A percentile compares a stretch with the other conserved stretches of the same genome.
Conservation (phyloP, 768 basidiomycete species). For the Suillus clintonianus region DNA sequence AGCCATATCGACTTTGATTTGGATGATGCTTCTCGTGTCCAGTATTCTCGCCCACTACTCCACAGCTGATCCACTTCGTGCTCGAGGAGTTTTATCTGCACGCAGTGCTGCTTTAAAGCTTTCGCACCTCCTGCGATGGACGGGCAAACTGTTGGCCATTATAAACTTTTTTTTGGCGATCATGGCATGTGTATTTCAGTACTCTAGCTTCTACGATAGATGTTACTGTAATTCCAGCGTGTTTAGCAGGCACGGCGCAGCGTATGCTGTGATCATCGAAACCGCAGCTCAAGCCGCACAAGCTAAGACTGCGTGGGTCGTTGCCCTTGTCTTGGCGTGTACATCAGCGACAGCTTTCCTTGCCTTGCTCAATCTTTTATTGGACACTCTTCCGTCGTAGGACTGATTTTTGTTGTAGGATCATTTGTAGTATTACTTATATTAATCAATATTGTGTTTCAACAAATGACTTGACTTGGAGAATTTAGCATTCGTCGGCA, state of each 20-base stretch:
- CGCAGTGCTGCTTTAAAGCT: slow-evolving; percentile 1
- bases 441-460: too few relatives aligned
- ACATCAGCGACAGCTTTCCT: slow-evolving; percentile 25
- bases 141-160: slow-evolving; percentile 18
- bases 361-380: slow-evolving; percentile 27
- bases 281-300: slow-evolving; percentile 13
- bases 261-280: background rate
- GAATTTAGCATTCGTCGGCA: background rate
- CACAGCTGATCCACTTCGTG: background rate
- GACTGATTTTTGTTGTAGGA: slow-evolving; percentile 2
- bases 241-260: slow-evolving; percentile 8
- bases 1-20: slow-evolving; percentile 17
- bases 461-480: background rate
- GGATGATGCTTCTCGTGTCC: slow-evolving; percentile 20
- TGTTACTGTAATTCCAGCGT: slow-evolving; percentile 26
- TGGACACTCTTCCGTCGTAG: slow-evolving; percentile 14
- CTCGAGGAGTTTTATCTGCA: background rate
- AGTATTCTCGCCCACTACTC: slow-evolving; percentile 5
- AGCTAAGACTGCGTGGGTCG: slow-evolving; percentile 38
- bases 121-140: slow-evolving; percentile 12
- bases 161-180: slow-evolving; percentile 18
- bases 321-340: slow-evolving; percentile 34
- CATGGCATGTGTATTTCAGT: slow-evolving; percentile 21
- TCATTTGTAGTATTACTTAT: background rate
- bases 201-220: slow-evolving; percentile 19